Conservation (phyloP, 2,329 filamentous ascomycete species). For the Aspergillus melleus region DNA sequence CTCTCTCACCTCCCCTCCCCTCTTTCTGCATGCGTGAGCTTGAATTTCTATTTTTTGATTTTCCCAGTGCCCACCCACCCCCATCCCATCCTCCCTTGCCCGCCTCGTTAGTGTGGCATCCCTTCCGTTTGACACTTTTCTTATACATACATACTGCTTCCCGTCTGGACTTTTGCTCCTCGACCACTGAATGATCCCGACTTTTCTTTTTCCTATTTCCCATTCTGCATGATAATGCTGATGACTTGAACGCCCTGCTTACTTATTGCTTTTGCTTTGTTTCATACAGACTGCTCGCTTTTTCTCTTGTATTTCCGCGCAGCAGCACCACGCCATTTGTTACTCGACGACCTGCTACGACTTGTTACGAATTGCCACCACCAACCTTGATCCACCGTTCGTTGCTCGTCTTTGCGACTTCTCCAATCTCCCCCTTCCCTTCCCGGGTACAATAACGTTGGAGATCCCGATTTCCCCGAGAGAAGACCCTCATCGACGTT, state of each 20-base stretch:
- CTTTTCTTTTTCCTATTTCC: conserved; percentile 10
- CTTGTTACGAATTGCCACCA: conserved; percentile 24
- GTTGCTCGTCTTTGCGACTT: conserved; percentile 3
- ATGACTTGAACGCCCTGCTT: conserved; percentile 21
- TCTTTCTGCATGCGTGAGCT: conserved; percentile 20
- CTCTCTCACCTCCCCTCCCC: conserved; percentile 20
- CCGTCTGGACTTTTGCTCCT: conserved; percentile 1
- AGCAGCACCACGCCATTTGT: conserved; percentile 1
- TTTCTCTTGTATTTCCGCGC: conserved; percentile 8
- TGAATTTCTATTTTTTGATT: conserved; percentile 24
- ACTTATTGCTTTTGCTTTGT: conserved; percentile 8
- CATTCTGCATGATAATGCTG: conserved; percentile 13
- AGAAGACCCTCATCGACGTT: conserved; percentile 12
- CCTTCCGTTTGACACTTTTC: conserved; percentile 26
- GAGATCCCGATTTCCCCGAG: background rate
- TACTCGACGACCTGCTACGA: conserved; percentile 33
- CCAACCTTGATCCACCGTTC: conserved; percentile 10
- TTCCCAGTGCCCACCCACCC: conserved; percentile 5
- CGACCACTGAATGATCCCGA: conserved; percentile 7
- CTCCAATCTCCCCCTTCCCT: background rate
- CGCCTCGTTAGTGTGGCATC: conserved; percentile 22
- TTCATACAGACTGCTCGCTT: conserved; percentile 16
- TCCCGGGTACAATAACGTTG: conserved; percentile 2
- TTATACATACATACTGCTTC: conserved; percentile 22
- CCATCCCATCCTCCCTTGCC: conserved; percentile 26